Evolutionary conservation across 768 basidiomycete species (phyloP).

Genomic region (Boletus rubescentipes): DNA sequence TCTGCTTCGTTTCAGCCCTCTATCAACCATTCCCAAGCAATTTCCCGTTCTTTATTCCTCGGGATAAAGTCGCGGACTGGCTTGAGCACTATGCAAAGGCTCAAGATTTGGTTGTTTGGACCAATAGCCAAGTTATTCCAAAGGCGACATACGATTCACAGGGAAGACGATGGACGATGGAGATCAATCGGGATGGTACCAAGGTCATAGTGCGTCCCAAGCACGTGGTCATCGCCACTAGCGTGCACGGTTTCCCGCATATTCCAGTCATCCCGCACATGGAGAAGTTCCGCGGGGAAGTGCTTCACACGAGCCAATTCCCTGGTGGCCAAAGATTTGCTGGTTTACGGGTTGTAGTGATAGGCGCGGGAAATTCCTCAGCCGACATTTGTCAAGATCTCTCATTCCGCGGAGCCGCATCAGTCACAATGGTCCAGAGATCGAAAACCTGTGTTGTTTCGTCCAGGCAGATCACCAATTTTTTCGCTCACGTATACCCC

Average conservation of each 20-base stretch:
- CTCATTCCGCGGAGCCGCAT: slow-evolving; percentile 2
- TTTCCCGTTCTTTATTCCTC: slow-evolving; percentile 3
- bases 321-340: slow-evolving; percentile 26
- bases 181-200: neutral
- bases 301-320: slow-evolving; percentile 5
- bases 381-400: slow-evolving; percentile 8
- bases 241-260: neutral
- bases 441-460: slow-evolving; percentile 6
- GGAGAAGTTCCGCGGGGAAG: slow-evolving; percentile 3
- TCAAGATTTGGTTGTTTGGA: slow-evolving; percentile 7
- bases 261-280: neutral
- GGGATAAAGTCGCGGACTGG: slow-evolving; percentile 6
- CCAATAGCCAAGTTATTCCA: slow-evolving; percentile 5
- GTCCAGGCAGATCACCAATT: neutral
- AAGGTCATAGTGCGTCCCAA: neutral
- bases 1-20: neutral
- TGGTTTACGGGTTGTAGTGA: slow-evolving; percentile 20
- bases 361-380: neutral
- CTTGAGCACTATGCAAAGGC: slow-evolving; percentile 2
- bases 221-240: slow-evolving; percentile 4
- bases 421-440: slow-evolving; percentile 4
- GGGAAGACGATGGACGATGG: slow-evolving; percentile 2
- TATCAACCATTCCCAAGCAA: slow-evolving; percentile 6
- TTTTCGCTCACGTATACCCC: neutral
- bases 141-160: neutral